Conservation (phyloP, 495 filamentous ascomycete genomes). For the Penicillium angulare region DNA sequence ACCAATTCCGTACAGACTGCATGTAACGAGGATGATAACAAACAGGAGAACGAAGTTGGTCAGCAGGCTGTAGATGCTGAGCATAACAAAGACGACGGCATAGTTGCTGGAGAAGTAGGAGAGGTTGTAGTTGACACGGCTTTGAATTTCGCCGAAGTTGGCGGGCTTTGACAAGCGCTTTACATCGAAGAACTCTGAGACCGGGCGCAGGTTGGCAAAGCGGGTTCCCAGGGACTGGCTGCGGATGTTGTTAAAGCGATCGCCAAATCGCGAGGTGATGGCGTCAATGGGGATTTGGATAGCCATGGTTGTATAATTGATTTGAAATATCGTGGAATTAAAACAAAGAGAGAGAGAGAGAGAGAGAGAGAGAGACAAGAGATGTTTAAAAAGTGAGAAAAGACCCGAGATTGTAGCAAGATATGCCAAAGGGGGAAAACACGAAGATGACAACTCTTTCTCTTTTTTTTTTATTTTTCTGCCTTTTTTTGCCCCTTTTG, state of each 20-base stretch:
- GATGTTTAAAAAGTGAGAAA: not conserved
- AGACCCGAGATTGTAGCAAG: no score
- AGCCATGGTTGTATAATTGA: constrained; percentile 58
- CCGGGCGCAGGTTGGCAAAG: constrained; percentile 88
- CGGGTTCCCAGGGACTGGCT: constrained; percentile 72
- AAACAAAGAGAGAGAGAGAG: not conserved
- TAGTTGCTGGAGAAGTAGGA: constrained; percentile 99
- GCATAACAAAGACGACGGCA: constrained; percentile 86
- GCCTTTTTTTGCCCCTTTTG: no score
- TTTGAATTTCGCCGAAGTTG: constrained; percentile 89
- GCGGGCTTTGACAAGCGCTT: constrained; percentile 92
- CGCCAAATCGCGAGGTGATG: constrained; percentile 81
- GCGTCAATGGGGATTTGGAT: constrained; percentile 89
- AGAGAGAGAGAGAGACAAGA: not conserved
- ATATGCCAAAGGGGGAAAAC: no score
- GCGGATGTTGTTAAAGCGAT: constrained; percentile 75
- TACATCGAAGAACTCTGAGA: constrained; percentile 92
- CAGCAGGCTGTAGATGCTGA: constrained; percentile 91
- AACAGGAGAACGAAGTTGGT: constrained; percentile 83
- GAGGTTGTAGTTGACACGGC: constrained; percentile 95
- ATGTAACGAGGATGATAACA: constrained; percentile 81
- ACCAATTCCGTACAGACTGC: constrained; percentile 85
- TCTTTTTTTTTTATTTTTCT: not conserved
- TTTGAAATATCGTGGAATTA: not conserved
- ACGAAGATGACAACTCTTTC: no score